A percentile compares a stretch with the other conserved stretches of the same genome.
phyloP scores from a whole-genome alignment of 1,284 basidiomycete species.

The Ustilago esculenta region DNA sequence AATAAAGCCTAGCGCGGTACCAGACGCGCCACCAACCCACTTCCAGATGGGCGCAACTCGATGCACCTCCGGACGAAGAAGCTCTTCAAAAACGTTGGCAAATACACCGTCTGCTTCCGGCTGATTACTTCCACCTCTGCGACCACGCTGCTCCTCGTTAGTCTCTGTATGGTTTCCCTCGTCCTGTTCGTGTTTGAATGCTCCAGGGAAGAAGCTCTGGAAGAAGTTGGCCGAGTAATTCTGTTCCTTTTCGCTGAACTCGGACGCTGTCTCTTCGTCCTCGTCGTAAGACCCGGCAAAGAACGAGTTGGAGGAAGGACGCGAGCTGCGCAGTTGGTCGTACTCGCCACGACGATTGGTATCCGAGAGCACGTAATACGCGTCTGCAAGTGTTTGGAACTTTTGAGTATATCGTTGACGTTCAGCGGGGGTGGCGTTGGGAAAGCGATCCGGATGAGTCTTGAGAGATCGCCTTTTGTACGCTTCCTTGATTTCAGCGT shows the following conservation, averaged over 20 bases:
- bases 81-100: conserved; percentile 63
- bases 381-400: conserved; percentile 81
- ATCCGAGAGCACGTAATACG: conserved; percentile 94
- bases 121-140: conserved; percentile 24
- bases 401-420: conserved; percentile 71
- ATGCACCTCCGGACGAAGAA: conserved; percentile 64
- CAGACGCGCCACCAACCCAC: conserved; percentile 60
- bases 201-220: conserved; percentile 51
- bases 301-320: conserved; percentile 30
- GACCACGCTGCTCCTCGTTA: conserved; percentile 8
- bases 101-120: conserved; percentile 59
- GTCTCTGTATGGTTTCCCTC: conserved; percentile 5
- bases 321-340: conserved; percentile 41
- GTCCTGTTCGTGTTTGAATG: conserved; percentile 32
- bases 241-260: conserved; percentile 53
- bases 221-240: conserved; percentile 57
- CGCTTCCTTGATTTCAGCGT: conserved; percentile 79
- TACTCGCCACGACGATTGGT: conserved; percentile 80
- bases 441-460: conserved; percentile 89
- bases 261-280: conserved; percentile 28
- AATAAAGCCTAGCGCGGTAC: conserved; percentile 62
- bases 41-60: conserved; percentile 51
- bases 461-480: conserved; percentile 80
- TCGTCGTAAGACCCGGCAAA: conserved; percentile 4
- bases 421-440: conserved; percentile 78